These are phyloP conservation scores for Rosellinia necatrix DNA, from an alignment of 2,329 filamentous ascomycete genomes.

Conservation along the genomic window DNA sequence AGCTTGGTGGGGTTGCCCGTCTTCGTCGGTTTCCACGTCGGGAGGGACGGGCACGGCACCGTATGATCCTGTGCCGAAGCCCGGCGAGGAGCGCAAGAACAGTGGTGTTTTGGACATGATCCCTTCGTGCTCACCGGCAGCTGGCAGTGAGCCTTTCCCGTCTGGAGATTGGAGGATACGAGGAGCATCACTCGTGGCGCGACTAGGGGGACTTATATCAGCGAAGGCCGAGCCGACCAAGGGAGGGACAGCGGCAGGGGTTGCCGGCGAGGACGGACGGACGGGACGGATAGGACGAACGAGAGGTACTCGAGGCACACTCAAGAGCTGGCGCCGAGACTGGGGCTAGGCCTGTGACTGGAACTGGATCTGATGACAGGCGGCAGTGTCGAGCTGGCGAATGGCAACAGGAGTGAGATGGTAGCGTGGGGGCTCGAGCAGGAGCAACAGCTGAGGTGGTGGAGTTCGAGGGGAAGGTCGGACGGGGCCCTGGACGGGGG, in stretches of 20 bases:
- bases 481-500: constrained; percentile 7
- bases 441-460: constrained; percentile 30
- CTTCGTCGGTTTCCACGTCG: constrained; percentile 42
- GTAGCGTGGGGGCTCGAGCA: constrained; percentile 14
- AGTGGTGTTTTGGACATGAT: constrained; percentile 57
- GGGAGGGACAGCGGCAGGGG: constrained; percentile 2
- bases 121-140: constrained; percentile 27
- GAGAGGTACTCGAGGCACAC: too few relatives aligned
- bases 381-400: constrained; percentile 22
- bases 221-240: not conserved
- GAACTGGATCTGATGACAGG: constrained; percentile 26
- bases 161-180: constrained; percentile 17
- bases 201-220: constrained; percentile 26
- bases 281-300: constrained; percentile 6
- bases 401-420: constrained; percentile 15
- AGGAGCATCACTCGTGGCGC: constrained; percentile 35
- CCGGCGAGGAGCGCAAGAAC: constrained; percentile 63
- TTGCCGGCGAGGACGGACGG: constrained; percentile 16
- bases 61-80: constrained; percentile 64
- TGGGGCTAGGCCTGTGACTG: constrained; percentile 9
- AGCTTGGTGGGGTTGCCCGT: constrained; percentile 33
- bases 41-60: constrained; percentile 58
- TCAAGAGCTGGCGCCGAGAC: constrained; percentile 1
- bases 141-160: constrained; percentile 31
- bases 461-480: constrained; percentile 24